Evolutionary conservation across 441 rosid species (phyloP).

Genomic region (Corymbia calophylla): DNA sequence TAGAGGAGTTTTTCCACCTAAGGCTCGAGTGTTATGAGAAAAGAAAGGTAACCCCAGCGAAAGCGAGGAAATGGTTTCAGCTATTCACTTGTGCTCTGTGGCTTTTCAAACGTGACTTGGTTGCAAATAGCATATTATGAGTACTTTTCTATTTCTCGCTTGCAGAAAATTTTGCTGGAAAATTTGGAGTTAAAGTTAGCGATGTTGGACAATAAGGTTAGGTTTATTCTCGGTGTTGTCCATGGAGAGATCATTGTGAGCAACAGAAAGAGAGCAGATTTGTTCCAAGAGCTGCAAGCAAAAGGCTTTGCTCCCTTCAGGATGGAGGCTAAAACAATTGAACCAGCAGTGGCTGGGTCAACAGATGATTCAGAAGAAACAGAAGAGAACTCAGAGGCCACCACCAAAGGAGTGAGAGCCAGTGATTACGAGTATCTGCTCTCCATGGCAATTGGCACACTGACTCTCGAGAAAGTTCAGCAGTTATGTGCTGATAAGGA

Average conservation of each 20-base stretch:
- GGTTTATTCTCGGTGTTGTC: constrained; percentile 82
- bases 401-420: constrained; percentile 23
- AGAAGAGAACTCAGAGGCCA: constrained; percentile 22
- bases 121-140: not conserved
- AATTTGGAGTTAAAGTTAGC: constrained; percentile 52
- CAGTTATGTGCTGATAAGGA: constrained; percentile 60
- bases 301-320: constrained; percentile 82
- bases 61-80: constrained; percentile 1
- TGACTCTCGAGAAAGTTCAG: constrained; percentile 82
- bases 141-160: not conserved
- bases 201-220: constrained; percentile 78
- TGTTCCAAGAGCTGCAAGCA: constrained; percentile 57
- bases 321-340: constrained; percentile 43
- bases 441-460: constrained; percentile 63
- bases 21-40: constrained; percentile 35
- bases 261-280: constrained; percentile 75
- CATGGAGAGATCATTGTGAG: constrained; percentile 76
- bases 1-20: constrained; percentile 69
- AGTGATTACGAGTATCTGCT: constrained; percentile 83
- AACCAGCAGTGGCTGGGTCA: constrained; percentile 59
- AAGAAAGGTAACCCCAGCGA: constrained; percentile 33
- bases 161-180: constrained; percentile 53
- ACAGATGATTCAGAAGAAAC: constrained; percentile 29
- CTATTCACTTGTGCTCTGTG: too few species aligned
- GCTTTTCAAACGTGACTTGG: not conserved